Conservation (phyloP, 768 basidiomycete genomes). For the Tephrocybe sp. region DNA sequence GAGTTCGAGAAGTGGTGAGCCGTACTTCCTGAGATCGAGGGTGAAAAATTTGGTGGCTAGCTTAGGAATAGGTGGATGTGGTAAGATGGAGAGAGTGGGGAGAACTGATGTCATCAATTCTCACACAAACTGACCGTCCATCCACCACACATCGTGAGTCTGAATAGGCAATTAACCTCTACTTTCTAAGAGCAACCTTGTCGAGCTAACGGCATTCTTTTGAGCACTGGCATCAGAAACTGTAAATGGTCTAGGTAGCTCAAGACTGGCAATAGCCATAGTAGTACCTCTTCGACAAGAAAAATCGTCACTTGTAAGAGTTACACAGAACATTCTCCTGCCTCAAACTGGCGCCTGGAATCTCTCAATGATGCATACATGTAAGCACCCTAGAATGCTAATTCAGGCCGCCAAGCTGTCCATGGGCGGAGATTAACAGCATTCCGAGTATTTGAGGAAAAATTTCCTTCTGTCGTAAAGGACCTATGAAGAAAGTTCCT, state of each 20-base stretch:
- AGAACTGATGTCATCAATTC: not conserved
- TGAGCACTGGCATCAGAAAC: no score
- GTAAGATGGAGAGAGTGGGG: not conserved
- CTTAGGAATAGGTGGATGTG: not conserved
- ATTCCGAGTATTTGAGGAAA: not conserved
- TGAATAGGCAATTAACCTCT: no score
- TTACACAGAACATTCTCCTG: no score
- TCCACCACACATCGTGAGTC: no score
- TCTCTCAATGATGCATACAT: slow-evolving; percentile 1
- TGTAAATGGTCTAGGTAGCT: no score
- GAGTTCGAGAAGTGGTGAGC: not conserved
- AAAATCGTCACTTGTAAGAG: no score
- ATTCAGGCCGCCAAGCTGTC: not conserved
- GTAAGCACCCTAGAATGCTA: slow-evolving; percentile 9
- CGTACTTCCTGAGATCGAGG: slow-evolving; percentile 9
- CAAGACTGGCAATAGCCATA: no score
- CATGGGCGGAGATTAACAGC: slow-evolving; percentile 14
- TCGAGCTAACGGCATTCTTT: no score
- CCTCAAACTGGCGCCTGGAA: not conserved
- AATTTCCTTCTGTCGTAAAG: slow-evolving; percentile 6
- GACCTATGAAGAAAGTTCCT: not conserved
- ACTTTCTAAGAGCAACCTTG: no score
- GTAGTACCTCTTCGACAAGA: no score
- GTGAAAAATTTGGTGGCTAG: not conserved
- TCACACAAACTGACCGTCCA: no score